These are phyloP conservation scores for Penstemon eatonii DNA, from an alignment of 257 asterid genomes.

Conservation along the genomic window DNA sequence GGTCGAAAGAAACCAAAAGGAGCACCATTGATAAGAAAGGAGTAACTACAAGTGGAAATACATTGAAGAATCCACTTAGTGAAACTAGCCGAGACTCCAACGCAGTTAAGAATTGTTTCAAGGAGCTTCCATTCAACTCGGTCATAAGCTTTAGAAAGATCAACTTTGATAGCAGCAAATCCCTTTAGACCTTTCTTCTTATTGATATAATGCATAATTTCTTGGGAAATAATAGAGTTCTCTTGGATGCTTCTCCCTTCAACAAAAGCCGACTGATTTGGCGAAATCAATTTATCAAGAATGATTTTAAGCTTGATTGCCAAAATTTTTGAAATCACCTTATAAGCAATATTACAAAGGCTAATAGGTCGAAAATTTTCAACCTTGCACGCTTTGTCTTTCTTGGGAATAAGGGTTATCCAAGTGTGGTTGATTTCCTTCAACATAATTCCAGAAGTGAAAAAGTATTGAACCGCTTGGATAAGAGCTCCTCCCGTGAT, in stretches of 20 bases:
- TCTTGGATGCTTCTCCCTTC: neutral
- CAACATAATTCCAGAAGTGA: neutral
- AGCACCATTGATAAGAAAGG: neutral
- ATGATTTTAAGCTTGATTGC: neutral
- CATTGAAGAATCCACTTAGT: neutral
- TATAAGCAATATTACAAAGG: neutral
- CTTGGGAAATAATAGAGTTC: neutral
- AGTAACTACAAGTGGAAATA: neutral
- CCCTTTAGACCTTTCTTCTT: neutral
- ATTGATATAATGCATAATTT: neutral
- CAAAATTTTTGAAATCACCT: neutral
- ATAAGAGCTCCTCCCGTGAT: no score
- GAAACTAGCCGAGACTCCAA: neutral
- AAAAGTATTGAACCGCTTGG: neutral
- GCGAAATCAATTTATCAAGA: neutral
- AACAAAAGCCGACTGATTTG: neutral
- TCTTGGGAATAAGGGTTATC: neutral
- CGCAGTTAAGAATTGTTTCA: neutral
- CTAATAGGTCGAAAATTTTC: neutral
- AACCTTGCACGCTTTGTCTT: neutral
- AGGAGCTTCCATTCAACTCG: neutral
- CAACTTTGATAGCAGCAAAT: neutral
- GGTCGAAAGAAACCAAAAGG: neutral
- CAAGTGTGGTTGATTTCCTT: neutral
- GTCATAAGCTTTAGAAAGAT: neutral